Conservation (phyloP, 495 filamentous ascomycete species). For the Penicillium salamii region DNA sequence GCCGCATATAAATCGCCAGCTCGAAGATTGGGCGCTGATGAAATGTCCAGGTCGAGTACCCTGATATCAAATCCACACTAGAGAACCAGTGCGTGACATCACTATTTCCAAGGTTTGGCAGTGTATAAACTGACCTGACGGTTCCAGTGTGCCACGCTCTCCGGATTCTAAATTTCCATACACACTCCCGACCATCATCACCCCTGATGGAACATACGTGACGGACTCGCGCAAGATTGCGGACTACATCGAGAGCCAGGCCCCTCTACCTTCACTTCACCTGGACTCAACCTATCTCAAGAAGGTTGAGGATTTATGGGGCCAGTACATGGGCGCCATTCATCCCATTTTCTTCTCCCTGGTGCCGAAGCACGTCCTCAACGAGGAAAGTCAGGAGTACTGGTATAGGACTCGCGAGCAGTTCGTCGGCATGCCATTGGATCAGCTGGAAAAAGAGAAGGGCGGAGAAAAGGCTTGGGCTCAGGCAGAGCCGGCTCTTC, state of each 20-base stretch:
- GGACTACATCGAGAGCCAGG: slow-evolving; percentile 43
- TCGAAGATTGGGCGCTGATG: not conserved
- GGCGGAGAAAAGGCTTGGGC: slow-evolving; percentile 41
- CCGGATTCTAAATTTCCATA: slow-evolving; percentile 38
- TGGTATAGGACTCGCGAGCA: slow-evolving; percentile 41
- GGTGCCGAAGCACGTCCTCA: slow-evolving; percentile 38
- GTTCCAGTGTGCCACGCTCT: slow-evolving; percentile 35
- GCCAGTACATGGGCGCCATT: slow-evolving; percentile 13
- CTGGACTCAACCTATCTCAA: slow-evolving; percentile 44
- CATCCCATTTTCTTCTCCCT: slow-evolving; percentile 26
- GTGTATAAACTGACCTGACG: not conserved
- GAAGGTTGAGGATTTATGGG: slow-evolving; percentile 25
- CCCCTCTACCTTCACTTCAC: slow-evolving; percentile 52
- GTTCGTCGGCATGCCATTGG: slow-evolving; percentile 41
- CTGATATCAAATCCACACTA: slow-evolving; percentile 50
- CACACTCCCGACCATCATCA: slow-evolving; percentile 52
- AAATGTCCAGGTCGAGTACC: slow-evolving; percentile 47
- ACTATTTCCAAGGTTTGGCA: not conserved
- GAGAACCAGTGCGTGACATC: slow-evolving; percentile 37
- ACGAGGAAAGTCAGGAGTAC: slow-evolving; percentile 35
- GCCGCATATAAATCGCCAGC: not conserved
- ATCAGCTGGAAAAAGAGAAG: slow-evolving; percentile 34
- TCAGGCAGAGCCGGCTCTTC: slow-evolving; percentile 27
- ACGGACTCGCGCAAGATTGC: slow-evolving; percentile 59
- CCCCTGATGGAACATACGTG: slow-evolving; percentile 50